Conservation (phyloP, 176 grass and related monocot genomes). For the Secale cereale region DNA sequence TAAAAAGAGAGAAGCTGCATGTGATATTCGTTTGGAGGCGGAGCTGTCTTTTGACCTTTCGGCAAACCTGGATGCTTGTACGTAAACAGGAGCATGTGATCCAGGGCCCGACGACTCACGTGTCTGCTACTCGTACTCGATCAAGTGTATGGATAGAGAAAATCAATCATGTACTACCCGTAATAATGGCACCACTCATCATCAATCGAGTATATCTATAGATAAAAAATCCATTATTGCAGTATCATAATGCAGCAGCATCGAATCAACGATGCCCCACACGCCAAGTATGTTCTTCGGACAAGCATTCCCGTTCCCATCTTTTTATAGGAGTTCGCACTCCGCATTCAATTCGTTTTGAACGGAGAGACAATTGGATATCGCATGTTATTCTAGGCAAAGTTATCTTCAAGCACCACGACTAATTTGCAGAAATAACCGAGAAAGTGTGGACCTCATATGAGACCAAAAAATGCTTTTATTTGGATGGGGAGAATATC, state of each 20-base stretch:
- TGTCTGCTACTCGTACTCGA: neutral
- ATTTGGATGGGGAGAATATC: no score
- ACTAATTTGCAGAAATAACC: neutral
- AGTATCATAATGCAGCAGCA: neutral
- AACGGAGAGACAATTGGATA: neutral
- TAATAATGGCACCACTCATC: conserved; percentile 2
- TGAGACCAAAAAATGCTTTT: no score
- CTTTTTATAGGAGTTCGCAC: neutral
- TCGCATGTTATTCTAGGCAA: neutral
- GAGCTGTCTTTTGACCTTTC: conserved; percentile 38
- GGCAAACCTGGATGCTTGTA: neutral
- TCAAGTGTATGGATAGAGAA: neutral
- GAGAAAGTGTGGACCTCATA: neutral
- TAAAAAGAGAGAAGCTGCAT: neutral
- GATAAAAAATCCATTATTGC: neutral
- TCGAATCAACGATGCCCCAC: conserved; percentile 1
- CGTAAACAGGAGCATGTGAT: conserved; percentile 30
- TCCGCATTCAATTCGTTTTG: neutral
- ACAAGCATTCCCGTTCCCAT: neutral
- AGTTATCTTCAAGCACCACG: neutral
- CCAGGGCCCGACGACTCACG: conserved; percentile 11
- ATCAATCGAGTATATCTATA: neutral
- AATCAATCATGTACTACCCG: neutral
- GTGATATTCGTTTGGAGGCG: neutral
- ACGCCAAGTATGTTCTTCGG: neutral